Evolutionary conservation across 139 green algal genomes (phyloP), one percentile per base, ranked within the genome.

Genomic region (Chlamydomonas asymmetrica): DNA sequence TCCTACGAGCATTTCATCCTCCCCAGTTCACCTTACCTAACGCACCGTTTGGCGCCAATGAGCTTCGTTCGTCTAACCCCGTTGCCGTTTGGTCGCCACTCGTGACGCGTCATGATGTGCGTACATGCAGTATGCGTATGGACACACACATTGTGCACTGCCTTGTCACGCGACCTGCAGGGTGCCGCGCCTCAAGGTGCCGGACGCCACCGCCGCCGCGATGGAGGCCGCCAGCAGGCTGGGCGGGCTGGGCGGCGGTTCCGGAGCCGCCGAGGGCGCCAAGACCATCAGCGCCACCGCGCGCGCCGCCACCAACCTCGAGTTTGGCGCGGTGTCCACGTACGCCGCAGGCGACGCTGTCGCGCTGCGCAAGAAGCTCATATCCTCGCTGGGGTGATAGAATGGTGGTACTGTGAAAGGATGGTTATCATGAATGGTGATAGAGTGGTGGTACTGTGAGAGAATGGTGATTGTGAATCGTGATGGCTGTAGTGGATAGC

Each of bases 131-230:
- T 52, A 25, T 10, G 10, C 16, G 16, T 52, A 52, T 52, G 10
- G 10, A 52, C 10, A 16, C 45, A 52, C 45, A 25, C 45, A 52
- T 52, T 52, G 10, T 52, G 45, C 45, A 10, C 45, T 16, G 45
- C 16, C 45, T 16, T 52, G 45, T 52, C 10, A 10, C 35, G 1
- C 37, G 6, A 16, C 71, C n/a, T n/a, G n/a, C n/a, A 77, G 71
- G 59, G 71, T 77, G 3, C 71, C 71, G 31, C 73, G 63, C 23
- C 49, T 73, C 49, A 72, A 79, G 63, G 63, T 73, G 35, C 73
- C 63, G 39, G 63, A 70, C 73, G 73, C 73, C 9, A 20, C n/a
- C n/a, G 62, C 62, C 1, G 59, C 63, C 5, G 72, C 62, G 2
- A 50, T 50, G 4, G 63, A 45, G 2, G 49, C 50, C 23, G 61